A percentile compares a stretch with the other conserved stretches of the same genome.
Conservation (phyloP, 306 rosid genomes). For the Hippophae gyantsensis region DNA sequence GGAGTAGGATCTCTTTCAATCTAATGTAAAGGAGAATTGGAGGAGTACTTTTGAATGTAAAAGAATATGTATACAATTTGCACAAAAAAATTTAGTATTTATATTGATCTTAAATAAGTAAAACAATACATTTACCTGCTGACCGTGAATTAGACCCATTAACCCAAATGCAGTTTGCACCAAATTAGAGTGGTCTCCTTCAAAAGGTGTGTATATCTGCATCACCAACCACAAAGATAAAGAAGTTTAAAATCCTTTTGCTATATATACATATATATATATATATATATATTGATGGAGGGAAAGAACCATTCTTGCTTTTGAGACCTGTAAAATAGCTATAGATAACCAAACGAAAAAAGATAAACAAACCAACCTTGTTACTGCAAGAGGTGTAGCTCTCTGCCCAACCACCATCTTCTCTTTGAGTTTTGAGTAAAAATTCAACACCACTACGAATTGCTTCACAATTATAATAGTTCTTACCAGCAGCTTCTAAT, state of each 20-base stretch:
- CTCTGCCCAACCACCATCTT: conserved; percentile 41
- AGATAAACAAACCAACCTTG: conserved; percentile 1
- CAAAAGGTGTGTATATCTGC: conserved; percentile 24
- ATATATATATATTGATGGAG: too few species aligned
- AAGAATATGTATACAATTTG: too few species aligned
- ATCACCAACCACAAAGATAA: too few species aligned
- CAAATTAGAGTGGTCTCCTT: conserved; percentile 23
- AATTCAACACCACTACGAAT: conserved; percentile 22
- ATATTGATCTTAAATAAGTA: too few species aligned
- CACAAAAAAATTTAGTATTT: too few species aligned
- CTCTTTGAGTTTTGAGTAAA: conserved; percentile 22
- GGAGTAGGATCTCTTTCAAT: conserved; percentile 27
- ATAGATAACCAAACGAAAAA: neutral
- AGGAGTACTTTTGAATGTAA: too few species aligned
- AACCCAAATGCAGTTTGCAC: conserved; percentile 31
- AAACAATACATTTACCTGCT: conserved; percentile 16
- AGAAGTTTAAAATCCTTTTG: too few species aligned
- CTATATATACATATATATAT: too few species aligned
- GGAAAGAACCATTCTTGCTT: too few species aligned
- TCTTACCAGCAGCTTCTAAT: conserved; percentile 21
- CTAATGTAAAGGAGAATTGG: neutral
- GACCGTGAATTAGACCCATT: conserved; percentile 26
- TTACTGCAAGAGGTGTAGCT: conserved; percentile 36
- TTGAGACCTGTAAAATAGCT: too few species aligned
- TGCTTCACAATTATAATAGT: conserved; percentile 21